These are phyloP conservation scores for Suillus weaverae DNA, from an alignment of 768 basidiomycete genomes.

Conservation along the genomic window DNA sequence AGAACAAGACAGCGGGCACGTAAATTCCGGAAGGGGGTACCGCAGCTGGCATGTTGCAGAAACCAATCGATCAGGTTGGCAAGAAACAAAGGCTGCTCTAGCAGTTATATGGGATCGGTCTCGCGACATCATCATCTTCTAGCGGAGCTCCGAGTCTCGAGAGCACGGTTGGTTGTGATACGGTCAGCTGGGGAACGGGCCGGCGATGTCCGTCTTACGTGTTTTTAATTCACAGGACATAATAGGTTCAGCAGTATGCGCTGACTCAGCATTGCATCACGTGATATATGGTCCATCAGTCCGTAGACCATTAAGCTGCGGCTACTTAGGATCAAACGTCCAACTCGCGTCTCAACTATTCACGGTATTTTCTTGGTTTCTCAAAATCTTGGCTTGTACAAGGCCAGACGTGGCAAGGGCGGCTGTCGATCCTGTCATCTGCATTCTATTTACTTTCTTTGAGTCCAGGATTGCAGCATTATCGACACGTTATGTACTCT, in stretches of 20 bases:
- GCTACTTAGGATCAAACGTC: background rate
- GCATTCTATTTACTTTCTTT: background rate
- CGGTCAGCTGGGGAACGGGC: background rate
- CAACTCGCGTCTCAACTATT: background rate
- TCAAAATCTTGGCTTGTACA: background rate
- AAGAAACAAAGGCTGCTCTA: background rate
- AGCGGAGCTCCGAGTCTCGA: slow-evolving; percentile 9
- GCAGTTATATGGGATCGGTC: slow-evolving; percentile 3
- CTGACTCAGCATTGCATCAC: background rate
- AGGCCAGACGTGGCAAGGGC: background rate
- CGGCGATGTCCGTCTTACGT: background rate
- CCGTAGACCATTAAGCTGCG: background rate
- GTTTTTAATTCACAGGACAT: too few relatives aligned
- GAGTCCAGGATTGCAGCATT: background rate
- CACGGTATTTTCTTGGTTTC: background rate
- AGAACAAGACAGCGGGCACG: slow-evolving; percentile 77
- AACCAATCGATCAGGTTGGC: background rate
- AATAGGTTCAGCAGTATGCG: background rate
- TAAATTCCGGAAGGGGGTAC: slow-evolving; percentile 71
- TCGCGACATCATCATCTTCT: background rate
- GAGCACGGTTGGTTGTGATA: background rate
- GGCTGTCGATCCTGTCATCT: background rate
- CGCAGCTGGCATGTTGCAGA: slow-evolving; percentile 21
- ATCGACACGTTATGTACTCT: slow-evolving; percentile 40
- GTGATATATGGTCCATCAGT: background rate